These are phyloP conservation scores for Tetrahymena thermophila DNA, from an alignment of 73 alveolate species.

Conservation along the genomic window DNA sequence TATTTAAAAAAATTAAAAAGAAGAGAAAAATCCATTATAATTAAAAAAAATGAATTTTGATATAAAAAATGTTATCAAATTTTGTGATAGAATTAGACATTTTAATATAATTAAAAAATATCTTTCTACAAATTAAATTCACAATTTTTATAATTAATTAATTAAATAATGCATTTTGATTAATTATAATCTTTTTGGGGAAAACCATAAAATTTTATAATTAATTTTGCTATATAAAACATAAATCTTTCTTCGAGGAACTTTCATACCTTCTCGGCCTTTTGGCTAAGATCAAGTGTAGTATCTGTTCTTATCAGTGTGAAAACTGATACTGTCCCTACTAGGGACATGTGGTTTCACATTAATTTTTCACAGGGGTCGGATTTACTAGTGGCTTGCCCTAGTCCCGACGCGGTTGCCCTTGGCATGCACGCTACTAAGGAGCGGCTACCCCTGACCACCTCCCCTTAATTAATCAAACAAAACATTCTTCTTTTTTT, in stretches of 20 bases:
- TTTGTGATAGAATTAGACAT: too few relatives aligned
- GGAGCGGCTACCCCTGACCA: neutral
- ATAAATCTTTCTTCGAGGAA: neutral
- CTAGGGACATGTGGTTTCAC: slow-evolving; percentile 24
- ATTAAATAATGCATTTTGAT: neutral
- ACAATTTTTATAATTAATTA: neutral
- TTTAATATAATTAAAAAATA: neutral
- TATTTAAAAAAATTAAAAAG: too few relatives aligned
- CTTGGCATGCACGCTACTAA: neutral
- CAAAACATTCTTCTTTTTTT: neutral
- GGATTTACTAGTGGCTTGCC: neutral
- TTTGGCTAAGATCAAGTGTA: slow-evolving; percentile 99
- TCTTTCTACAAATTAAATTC: neutral
- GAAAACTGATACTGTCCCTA: slow-evolving; percentile 61
- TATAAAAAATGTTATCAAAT: too few relatives aligned
- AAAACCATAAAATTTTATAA: neutral
- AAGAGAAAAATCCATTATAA: too few relatives aligned
- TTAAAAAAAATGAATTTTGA: too few relatives aligned
- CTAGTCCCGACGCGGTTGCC: neutral
- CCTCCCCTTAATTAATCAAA: neutral
- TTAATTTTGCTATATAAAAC: neutral
- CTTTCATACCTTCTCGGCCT: slow-evolving; percentile 99
- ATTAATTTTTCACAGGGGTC: neutral
- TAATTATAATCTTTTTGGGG: neutral
- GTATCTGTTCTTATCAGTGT: slow-evolving; percentile 99